Evolutionary conservation across 2,329 filamentous ascomycete genomes (phyloP).

Genomic region (Colletotrichum phormii): DNA sequence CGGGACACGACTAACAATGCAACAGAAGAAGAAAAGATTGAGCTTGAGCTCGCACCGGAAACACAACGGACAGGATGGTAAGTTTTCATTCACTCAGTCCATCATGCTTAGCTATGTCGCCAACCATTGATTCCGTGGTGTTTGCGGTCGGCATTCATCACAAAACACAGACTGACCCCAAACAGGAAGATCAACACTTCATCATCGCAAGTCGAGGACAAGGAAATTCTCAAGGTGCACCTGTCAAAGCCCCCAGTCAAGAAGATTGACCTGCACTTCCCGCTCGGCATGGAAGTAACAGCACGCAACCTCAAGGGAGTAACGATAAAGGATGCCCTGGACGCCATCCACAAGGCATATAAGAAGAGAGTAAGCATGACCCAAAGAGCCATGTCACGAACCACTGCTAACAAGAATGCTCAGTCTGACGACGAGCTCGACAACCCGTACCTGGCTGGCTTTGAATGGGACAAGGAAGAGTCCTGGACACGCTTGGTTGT

Average conservation of each 20-base stretch:
- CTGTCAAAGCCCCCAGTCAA: conserved; percentile 87
- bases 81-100: conserved; percentile 45
- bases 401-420: not conserved
- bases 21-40: conserved; percentile 78
- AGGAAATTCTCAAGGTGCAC: conserved; percentile 82
- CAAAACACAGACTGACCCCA: not conserved
- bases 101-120: not conserved
- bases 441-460: conserved; percentile 87
- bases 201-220: conserved; percentile 81
- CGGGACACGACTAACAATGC: conserved; percentile 13
- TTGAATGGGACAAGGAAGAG: conserved; percentile 96
- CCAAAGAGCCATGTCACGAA: no score
- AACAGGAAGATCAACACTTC: conserved; percentile 94
- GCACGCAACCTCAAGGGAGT: conserved; percentile 94
- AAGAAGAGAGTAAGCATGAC: conserved; percentile 86
- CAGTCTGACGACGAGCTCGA: conserved; percentile 94
- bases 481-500: conserved; percentile 90
- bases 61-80: conserved; percentile 92
- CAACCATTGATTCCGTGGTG: not conserved
- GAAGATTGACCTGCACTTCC: conserved; percentile 94
- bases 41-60: conserved; percentile 80
- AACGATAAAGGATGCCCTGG: conserved; percentile 95
- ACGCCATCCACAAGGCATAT: conserved; percentile 95
- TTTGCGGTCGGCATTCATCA: not conserved
- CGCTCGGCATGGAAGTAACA: conserved; percentile 86